These are phyloP conservation scores for Nakazawaea ishiwadae DNA, from an alignment of 805 yeast genomes.

Conservation along the genomic window DNA sequence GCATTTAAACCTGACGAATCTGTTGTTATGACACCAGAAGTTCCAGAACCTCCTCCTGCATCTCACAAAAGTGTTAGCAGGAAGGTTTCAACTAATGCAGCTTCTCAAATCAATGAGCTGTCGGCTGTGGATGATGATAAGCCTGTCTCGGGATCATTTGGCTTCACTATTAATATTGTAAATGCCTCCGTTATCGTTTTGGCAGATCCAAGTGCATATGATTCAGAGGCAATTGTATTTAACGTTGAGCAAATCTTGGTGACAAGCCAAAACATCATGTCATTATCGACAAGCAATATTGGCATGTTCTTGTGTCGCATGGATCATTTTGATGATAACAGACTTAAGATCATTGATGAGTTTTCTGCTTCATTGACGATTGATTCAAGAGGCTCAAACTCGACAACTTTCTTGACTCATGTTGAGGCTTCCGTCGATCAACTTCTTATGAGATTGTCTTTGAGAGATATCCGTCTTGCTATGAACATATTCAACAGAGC, in stretches of 20 bases:
- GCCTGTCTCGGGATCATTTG: constrained; percentile 24
- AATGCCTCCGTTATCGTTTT: constrained; percentile 74
- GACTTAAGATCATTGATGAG: constrained; percentile 80
- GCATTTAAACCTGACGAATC: constrained; percentile 31
- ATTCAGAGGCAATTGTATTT: constrained; percentile 87
- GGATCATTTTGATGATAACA: constrained; percentile 57
- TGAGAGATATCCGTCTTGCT: constrained; percentile 84
- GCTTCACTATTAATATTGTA: constrained; percentile 62
- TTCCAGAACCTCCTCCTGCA: not conserved
- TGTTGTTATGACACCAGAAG: not conserved
- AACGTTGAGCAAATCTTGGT: constrained; percentile 75
- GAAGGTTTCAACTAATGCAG: not conserved
- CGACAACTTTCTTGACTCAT: constrained; percentile 52
- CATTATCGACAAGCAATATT: constrained; percentile 68
- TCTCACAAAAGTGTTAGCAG: not conserved
- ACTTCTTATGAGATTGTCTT: constrained; percentile 70
- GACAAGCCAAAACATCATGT: constrained; percentile 60
- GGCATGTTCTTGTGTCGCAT: constrained; percentile 84
- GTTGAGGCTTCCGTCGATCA: constrained; percentile 77
- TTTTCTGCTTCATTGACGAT: constrained; percentile 73
- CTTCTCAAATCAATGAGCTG: not conserved
- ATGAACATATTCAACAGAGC: constrained; percentile 70
- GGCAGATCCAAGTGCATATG: constrained; percentile 66
- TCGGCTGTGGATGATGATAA: constrained; percentile 11
- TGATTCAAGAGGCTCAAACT: constrained; percentile 65